Conservation (phyloP, 2,329 filamentous ascomycete species). For the Phyllosticta paracitricarpa region DNA sequence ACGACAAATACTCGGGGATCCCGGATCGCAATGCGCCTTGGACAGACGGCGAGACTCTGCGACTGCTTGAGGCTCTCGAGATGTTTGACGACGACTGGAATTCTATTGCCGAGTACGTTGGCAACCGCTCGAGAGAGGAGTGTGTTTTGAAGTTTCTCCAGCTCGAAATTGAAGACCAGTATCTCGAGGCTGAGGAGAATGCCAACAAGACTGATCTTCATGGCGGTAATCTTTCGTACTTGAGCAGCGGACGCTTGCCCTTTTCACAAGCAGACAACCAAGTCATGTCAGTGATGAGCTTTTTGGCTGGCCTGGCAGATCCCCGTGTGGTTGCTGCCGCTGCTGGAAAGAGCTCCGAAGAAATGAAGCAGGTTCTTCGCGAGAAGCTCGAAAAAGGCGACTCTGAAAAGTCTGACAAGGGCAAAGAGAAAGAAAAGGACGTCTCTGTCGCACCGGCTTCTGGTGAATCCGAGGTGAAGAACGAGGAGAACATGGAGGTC, state of each 20-base stretch:
- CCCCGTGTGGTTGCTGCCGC: constrained; percentile 84
- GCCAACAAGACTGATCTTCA: constrained; percentile 17
- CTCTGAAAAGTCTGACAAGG: constrained; percentile 31
- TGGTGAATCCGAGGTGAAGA: constrained; percentile 41
- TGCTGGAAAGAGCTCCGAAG: constrained; percentile 75
- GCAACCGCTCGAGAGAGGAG: constrained; percentile 84
- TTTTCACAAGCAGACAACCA: constrained; percentile 93
- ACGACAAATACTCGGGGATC: constrained; percentile 69
- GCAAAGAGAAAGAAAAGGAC: constrained; percentile 46
- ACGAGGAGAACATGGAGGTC: constrained; percentile 51
- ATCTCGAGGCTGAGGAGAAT: constrained; percentile 63
- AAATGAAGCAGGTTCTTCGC: constrained; percentile 71
- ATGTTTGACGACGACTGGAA: constrained; percentile 94
- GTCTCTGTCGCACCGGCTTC: constrained; percentile 40
- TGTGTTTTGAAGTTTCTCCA: constrained; percentile 95
- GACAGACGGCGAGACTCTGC: constrained; percentile 82
- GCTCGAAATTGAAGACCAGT: constrained; percentile 95
- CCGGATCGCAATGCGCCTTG: constrained; percentile 78
- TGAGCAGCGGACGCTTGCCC: constrained; percentile 66
- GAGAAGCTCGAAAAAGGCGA: constrained; percentile 61
- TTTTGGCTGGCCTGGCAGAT: constrained; percentile 83
- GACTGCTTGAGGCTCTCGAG: constrained; percentile 83
- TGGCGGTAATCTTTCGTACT: constrained; percentile 45
- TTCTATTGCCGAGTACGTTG: constrained; percentile 83
- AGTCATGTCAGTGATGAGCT: constrained; percentile 90